Percentiles rank a stretch among this genome's conserved stretches.
Conservation (phyloP, 202 grass and related monocot species). For the Panicum virgatum region DNA sequence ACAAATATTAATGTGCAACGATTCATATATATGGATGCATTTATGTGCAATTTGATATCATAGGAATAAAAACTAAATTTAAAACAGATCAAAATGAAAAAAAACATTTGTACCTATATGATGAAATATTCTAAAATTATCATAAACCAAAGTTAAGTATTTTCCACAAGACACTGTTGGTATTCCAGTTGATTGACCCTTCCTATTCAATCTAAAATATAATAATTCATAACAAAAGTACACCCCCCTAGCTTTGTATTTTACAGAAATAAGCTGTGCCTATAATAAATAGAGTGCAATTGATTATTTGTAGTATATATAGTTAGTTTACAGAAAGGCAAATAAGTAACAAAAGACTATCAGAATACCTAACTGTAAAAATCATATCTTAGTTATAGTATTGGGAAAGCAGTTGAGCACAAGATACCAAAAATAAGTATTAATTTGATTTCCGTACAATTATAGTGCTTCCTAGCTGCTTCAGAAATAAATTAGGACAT, state of each 20-base stretch:
- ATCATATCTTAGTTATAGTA: neutral
- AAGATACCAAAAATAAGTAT: neutral
- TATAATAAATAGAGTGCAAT: neutral
- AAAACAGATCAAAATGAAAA: neutral
- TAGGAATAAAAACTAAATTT: neutral
- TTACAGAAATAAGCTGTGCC: neutral
- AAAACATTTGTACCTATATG: neutral
- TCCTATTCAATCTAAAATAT: neutral
- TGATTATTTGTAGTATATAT: neutral
- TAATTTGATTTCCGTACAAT: neutral
- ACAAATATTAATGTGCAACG: constrained; percentile 8
- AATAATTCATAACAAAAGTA: neutral
- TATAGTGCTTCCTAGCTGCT: constrained; percentile 5
- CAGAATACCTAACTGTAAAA: neutral
- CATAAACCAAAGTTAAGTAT: neutral
- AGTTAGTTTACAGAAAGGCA: neutral
- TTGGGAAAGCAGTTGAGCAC: constrained; percentile 12
- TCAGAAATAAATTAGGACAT: constrained; percentile 19
- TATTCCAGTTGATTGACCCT: neutral
- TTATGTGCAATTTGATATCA: neutral
- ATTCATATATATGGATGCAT: neutral
- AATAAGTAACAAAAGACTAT: neutral
- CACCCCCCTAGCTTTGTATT: neutral
- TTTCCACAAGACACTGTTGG: neutral
- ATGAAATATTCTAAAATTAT: neutral